Evolutionary conservation across 2,329 filamentous ascomycete species (phyloP), one percentile per base, ranked within the genome.

Genomic region (Blastomyces silverae): DNA sequence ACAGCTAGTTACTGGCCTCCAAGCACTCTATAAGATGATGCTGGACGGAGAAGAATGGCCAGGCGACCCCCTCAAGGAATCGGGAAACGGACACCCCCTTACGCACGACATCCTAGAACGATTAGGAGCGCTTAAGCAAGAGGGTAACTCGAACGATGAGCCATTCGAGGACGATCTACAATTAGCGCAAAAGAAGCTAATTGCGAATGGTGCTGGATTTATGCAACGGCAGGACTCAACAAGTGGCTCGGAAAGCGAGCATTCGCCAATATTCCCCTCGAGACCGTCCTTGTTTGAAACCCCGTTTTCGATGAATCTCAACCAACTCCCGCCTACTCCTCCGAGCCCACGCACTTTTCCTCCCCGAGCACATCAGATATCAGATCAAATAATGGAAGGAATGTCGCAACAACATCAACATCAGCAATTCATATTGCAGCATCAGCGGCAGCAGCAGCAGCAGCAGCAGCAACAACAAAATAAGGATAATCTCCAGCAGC

Each of bases 61-160:
- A 13, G 85, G 85, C 46, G 74, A 80, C 17, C 78, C 79, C 17
- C 73, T 87, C 65, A 79, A 80, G 68, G 81, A 83, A 68, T 73
- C 78, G 63, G 70, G 77, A 53, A 81, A 81, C 64, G 84, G 84
- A 11, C 80, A 84, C 66, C 85, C 85, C 17, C 78, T 87, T 42
- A 87, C 85, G 0, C 85, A 88, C 74, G 85, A 88, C 68, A 84
- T 88, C 52, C 79, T 88, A 57, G 83, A 84, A 57, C 78, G 83
- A 44, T 77, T 88, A 31, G 83, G 84, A 52, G 80, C 85, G 1
- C 73, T 88, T 48, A 83, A 86, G 61, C 74, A 80, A 56, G 78
- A 78, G 73, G 82, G 84, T 63, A 78, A 81, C 17, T 69, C 66
- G 28, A 70, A 70, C 13, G 76, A 80, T n/a, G 73, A 79, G 61